Evolutionary conservation across 331 rosid genomes (phyloP), one percentile per base, ranked within the genome.

Genomic region (Prunus yedoensis): DNA sequence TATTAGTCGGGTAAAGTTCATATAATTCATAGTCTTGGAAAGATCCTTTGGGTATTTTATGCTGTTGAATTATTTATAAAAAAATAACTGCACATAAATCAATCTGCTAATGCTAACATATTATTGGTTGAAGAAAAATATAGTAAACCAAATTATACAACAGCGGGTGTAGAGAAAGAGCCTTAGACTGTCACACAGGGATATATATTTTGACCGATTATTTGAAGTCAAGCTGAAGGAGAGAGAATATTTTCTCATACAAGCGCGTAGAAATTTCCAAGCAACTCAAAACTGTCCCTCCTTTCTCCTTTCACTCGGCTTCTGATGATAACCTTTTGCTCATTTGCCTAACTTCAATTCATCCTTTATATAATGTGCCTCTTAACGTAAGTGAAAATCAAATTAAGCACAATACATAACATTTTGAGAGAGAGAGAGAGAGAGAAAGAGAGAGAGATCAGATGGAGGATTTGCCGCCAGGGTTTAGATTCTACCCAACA

Each of bases 401-500:
- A 20, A n/a, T n/a, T 21, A 30, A 14, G 8, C 12, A 1, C 2
- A 8, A 41, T 15, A 35, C 21, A 21, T 10, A 63, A 6, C 35
- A 1, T 18, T 69, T 50, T 0, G 61, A 28, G 23, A 20, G 61
- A 50, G 11, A 69, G 74, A 69, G 74, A 69, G 10, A n/a, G 68
- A 14, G 75, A 51, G 28, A 20, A 41, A 3, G 52, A 30, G 53
- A 13, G 38, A 43, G 65, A 15, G 76, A 66, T 27, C 9, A 50
- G 49, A 86, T 89, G 93, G 87, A 56, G 20, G 74, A 80, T 74
- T 79, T 89, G 70, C 70, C 91, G 73, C 95, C 93, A 10, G 97
- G 98, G 75, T 91, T 83, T 82, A 87, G 96, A 38, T 94, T 94
- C 86, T 91, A 87, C 79, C 98, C 97, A 0, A 94, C 97, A 1